Evolutionary conservation across 352 stramenopile species (phyloP).

Genomic region (Globisporangium polare): DNA sequence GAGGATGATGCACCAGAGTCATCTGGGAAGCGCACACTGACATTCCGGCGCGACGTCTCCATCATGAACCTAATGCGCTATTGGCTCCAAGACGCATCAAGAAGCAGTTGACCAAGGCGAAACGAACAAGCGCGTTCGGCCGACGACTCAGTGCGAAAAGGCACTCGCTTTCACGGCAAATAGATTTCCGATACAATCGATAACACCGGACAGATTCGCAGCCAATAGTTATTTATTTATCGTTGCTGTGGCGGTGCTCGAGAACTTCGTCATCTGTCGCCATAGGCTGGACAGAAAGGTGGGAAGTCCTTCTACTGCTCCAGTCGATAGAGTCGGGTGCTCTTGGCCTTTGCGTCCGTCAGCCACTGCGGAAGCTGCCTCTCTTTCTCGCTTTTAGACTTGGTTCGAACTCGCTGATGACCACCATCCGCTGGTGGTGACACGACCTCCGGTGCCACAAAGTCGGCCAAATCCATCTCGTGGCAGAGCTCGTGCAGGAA

Average conservation of each 20-base stretch:
- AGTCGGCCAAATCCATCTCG: conserved; percentile 30
- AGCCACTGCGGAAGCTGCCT: neutral
- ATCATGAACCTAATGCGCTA: neutral
- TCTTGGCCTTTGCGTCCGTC: neutral
- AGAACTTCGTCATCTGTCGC: too few relatives aligned
- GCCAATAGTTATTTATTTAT: too few relatives aligned
- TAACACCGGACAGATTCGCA: too few relatives aligned
- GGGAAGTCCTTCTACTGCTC: too few relatives aligned
- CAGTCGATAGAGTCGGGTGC: neutral
- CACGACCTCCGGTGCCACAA: neutral
- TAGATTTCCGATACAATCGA: too few relatives aligned
- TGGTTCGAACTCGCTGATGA: neutral
- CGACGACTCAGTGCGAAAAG: neutral
- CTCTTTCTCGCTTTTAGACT: neutral
- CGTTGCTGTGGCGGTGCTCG: too few relatives aligned
- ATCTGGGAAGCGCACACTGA: neutral
- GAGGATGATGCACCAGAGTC: neutral
- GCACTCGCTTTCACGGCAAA: neutral
- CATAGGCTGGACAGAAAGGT: too few relatives aligned
- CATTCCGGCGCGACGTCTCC: neutral
- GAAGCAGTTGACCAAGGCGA: neutral
- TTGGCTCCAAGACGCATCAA: neutral
- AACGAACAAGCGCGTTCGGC: neutral
- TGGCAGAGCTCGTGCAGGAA: conserved; percentile 36
- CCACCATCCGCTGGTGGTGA: neutral